Evolutionary conservation across 805 yeast genomes (phyloP).

Genomic region (Wickerhamiella siamensis): DNA sequence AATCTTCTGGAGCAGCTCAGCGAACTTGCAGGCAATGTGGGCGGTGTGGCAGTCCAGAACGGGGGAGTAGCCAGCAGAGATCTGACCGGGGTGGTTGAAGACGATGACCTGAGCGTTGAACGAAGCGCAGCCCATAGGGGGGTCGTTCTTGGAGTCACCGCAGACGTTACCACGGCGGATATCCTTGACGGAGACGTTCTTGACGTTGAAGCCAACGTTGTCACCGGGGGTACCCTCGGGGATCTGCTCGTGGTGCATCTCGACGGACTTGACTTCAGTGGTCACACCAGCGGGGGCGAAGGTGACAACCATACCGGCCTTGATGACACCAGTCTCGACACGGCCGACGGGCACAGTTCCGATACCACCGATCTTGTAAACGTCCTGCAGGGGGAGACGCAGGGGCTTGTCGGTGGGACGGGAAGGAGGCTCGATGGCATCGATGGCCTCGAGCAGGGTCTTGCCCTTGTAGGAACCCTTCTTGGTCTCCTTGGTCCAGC

Average conservation of each 20-base stretch:
- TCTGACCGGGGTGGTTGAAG: slow-evolving; percentile 87
- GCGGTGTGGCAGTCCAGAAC: slow-evolving; percentile 88
- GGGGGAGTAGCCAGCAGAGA: slow-evolving; percentile 83
- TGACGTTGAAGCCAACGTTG: slow-evolving; percentile 82
- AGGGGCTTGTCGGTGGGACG: slow-evolving; percentile 80
- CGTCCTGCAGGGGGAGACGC: slow-evolving; percentile 82
- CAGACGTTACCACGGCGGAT: slow-evolving; percentile 87
- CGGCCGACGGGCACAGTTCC: slow-evolving; percentile 91
- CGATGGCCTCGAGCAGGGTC: slow-evolving; percentile 76
- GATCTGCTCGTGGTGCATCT: slow-evolving; percentile 75
- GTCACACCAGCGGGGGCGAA: slow-evolving; percentile 86
- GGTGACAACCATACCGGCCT: slow-evolving; percentile 81
- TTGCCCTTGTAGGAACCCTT: slow-evolving; percentile 58
- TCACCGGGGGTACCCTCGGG: slow-evolving; percentile 79
- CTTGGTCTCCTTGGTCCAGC: slow-evolving; percentile 70
- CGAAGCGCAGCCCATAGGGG: slow-evolving; percentile 65
- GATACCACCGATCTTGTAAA: slow-evolving; percentile 85
- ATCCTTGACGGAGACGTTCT: slow-evolving; percentile 80
- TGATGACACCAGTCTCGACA: slow-evolving; percentile 84
- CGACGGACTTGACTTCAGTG: slow-evolving; percentile 81
- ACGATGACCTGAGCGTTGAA: slow-evolving; percentile 78
- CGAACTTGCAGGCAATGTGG: slow-evolving; percentile 83
- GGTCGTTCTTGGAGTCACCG: slow-evolving; percentile 83
- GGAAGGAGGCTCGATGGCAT: slow-evolving; percentile 62
- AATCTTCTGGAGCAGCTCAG: slow-evolving; percentile 63